phyloP scores from a whole-genome alignment of 2,329 filamentous ascomycete genomes.

The Laburnicola sp. region DNA sequence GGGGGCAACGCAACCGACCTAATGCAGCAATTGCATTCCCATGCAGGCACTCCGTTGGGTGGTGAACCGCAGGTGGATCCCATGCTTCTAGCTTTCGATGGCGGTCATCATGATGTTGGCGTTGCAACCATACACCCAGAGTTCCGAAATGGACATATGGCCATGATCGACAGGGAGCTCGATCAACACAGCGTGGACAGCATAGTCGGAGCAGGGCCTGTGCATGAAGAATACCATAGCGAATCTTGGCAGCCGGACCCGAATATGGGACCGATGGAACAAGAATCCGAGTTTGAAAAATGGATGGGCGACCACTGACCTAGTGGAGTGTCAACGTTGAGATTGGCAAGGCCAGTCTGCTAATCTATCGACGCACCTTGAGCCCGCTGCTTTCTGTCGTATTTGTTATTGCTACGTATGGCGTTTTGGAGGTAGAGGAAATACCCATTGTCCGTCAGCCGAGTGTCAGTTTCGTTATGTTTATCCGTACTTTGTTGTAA shows the following conservation, averaged over 20 bases:
- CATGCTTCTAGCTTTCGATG: conserved; percentile 47
- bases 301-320: conserved; percentile 46
- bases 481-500: background rate
- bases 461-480: background rate
- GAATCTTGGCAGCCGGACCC: conserved; percentile 45
- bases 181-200: conserved; percentile 34
- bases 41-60: conserved; percentile 33
- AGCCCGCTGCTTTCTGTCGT: too few species aligned
- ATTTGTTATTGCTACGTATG: background rate
- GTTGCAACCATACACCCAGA: conserved; percentile 26
- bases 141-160: conserved; percentile 38
- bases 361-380: too few species aligned
- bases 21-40: conserved; percentile 38
- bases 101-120: conserved; percentile 25
- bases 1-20: conserved; percentile 46
- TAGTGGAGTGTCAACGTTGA: too few species aligned
- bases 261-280: conserved; percentile 42
- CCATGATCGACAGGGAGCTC: conserved; percentile 35
- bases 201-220: conserved; percentile 25
- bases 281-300: conserved; percentile 51
- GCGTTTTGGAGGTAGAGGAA: background rate
- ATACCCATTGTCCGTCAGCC: conserved; percentile 1
- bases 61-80: conserved; percentile 46
- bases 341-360: too few species aligned
- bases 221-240: conserved; percentile 31